Conservation (phyloP, 495 filamentous ascomycete species). For the Penicillium parvum region DNA sequence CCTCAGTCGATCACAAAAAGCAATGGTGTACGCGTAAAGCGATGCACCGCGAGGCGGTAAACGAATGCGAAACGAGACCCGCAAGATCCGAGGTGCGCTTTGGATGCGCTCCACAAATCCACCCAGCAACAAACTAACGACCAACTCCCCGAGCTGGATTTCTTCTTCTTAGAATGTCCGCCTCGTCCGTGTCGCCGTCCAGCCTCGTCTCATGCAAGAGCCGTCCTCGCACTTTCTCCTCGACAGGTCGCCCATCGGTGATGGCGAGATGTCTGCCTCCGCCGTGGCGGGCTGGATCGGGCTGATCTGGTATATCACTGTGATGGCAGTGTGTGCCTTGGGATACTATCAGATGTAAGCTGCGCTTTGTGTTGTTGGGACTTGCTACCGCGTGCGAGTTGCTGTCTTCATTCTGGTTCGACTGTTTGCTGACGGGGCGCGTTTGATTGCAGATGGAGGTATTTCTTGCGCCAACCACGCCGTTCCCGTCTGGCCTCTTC, state of each 20-base stretch:
- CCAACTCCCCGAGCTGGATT: background rate
- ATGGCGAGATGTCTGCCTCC: slow-evolving; percentile 34
- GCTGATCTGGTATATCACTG: slow-evolving; percentile 55
- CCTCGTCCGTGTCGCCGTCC: slow-evolving; percentile 7
- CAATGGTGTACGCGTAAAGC: no score
- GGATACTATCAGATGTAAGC: slow-evolving; percentile 59
- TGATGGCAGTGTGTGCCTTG: slow-evolving; percentile 52
- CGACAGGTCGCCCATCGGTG: slow-evolving; percentile 24
- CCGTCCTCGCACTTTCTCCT: slow-evolving; percentile 25
- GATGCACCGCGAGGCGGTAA: background rate
- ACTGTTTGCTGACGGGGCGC: slow-evolving; percentile 4
- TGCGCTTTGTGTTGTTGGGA: background rate
- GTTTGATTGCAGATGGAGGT: slow-evolving; percentile 36
- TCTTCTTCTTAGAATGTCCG: slow-evolving; percentile 25
- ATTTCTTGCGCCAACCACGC: slow-evolving; percentile 39
- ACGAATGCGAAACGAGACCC: background rate
- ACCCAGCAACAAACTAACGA: slow-evolving; percentile 3
- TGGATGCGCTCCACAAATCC: background rate
- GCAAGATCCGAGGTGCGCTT: background rate
- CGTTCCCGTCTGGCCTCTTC: slow-evolving; percentile 27
- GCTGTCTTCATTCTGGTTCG: slow-evolving; percentile 1
- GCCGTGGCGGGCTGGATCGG: slow-evolving; percentile 44
- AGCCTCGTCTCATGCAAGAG: slow-evolving; percentile 34
- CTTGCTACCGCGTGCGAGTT: background rate
- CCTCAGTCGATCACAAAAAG: no score